A percentile compares a stretch with the other conserved stretches of the same genome.
These are phyloP conservation scores for Ochetophila trinervis DNA, from an alignment of 306 rosid genomes.

Conservation along the genomic window DNA sequence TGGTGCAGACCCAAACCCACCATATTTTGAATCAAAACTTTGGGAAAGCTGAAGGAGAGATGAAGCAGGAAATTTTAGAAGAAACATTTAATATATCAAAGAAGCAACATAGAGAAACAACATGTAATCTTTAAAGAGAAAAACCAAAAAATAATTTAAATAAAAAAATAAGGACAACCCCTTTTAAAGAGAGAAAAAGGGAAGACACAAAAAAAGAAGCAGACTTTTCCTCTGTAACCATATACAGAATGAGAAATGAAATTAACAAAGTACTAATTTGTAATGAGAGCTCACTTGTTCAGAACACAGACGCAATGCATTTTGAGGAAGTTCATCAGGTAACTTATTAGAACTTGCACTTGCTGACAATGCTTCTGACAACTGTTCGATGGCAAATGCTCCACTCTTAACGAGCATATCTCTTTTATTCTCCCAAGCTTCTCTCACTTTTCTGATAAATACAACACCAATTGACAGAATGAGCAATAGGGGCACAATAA, in stretches of 20 bases:
- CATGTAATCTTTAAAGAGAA: no score
- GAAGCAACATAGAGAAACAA: no score
- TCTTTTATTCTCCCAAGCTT: slow-evolving; percentile 73
- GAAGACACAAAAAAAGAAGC: neutral
- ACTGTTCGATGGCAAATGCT: slow-evolving; percentile 76
- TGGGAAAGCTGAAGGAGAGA: slow-evolving; percentile 60
- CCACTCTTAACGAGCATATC: slow-evolving; percentile 85
- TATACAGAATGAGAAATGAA: neutral
- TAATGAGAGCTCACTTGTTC: slow-evolving; percentile 57
- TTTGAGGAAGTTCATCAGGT: slow-evolving; percentile 60
- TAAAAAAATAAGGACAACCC: neutral
- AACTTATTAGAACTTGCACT: slow-evolving; percentile 63
- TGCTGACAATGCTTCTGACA: slow-evolving; percentile 71
- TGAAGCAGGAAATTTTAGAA: slow-evolving; percentile 18
- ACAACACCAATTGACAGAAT: slow-evolving; percentile 16
- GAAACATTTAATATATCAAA: slow-evolving; percentile 9
- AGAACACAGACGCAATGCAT: slow-evolving; percentile 59
- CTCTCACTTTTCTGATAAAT: slow-evolving; percentile 75
- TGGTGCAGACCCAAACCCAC: slow-evolving; percentile 95
- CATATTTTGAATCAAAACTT: slow-evolving; percentile 70
- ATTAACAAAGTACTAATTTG: neutral
- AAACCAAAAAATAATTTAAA: no score
- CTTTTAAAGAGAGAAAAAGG: neutral
- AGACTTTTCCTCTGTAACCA: neutral
- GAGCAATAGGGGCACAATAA: neutral